phyloP scores from a whole-genome alignment of 257 asterid species.

The Solanum chilense region DNA sequence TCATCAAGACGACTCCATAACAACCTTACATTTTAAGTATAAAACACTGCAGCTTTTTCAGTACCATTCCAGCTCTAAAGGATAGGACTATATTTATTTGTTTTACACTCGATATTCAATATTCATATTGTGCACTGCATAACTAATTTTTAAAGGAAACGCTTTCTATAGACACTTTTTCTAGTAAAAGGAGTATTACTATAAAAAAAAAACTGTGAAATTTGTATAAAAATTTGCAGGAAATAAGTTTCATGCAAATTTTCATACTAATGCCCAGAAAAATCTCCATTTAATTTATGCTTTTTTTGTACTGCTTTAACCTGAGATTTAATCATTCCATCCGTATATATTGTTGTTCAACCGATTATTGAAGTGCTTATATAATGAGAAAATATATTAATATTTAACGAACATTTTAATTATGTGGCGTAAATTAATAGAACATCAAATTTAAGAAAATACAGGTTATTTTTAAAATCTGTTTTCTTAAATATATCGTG shows the following conservation, averaged over 20 bases:
- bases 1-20: neutral
- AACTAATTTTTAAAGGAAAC: no score
- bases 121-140: neutral
- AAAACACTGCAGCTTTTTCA: neutral
- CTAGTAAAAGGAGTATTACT: neutral
- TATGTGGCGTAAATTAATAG: neutral
- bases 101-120: rapidly evolving
- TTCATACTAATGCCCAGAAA: no score
- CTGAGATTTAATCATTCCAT: neutral
- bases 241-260: no score
- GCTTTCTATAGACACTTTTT: no score
- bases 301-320: neutral
- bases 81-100: neutral
- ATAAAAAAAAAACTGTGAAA: no score
- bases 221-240: no score
- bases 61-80: neutral
- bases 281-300: no score
- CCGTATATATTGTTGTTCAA: neutral
- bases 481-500: neutral
- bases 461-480: neutral
- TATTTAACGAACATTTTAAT: neutral
- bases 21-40: neutral
- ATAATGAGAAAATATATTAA: neutral
- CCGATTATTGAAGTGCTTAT: neutral
- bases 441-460: neutral